A percentile compares a stretch with the other conserved stretches of the same genome.
Evolutionary conservation across 306 rosid genomes (phyloP).

Genomic region (Inga leiocalycina): DNA sequence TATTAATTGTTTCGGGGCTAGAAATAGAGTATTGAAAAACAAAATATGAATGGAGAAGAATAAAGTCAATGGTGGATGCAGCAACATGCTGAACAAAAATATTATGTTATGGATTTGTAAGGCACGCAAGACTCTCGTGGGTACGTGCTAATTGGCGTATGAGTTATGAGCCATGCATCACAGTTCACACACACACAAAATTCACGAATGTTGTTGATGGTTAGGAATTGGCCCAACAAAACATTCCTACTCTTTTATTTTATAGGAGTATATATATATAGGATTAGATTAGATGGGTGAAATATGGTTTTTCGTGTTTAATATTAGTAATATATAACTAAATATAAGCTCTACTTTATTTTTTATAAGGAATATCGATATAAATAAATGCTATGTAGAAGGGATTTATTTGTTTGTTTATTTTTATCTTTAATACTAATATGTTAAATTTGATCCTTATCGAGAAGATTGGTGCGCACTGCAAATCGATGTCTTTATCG

Average conservation of each 20-base stretch:
- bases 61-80: background rate
- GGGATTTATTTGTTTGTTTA: too few relatives aligned
- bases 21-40: background rate
- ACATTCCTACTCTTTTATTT: background rate
- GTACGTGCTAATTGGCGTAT: background rate
- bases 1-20: background rate
- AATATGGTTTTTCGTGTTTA: background rate
- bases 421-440: too few relatives aligned
- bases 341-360: background rate
- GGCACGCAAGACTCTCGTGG: background rate
- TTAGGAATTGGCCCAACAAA: constrained; percentile 40
- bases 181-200: too few relatives aligned
- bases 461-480: too few relatives aligned
- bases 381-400: too few relatives aligned
- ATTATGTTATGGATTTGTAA: background rate
- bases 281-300: background rate
- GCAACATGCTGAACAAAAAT: background rate
- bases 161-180: background rate
- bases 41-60: background rate
- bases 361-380: too few relatives aligned
- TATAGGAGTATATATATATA: too few relatives aligned
- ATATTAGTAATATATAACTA: too few relatives aligned
- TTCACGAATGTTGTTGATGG: background rate
- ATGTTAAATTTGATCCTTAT: too few relatives aligned
- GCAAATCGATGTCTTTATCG: background rate